A percentile compares a stretch with the other conserved stretches of the same genome.
These are phyloP conservation scores for Eucalyptus sp. DNA, from an alignment of 345 rosid species.

Conservation along the genomic window DNA sequence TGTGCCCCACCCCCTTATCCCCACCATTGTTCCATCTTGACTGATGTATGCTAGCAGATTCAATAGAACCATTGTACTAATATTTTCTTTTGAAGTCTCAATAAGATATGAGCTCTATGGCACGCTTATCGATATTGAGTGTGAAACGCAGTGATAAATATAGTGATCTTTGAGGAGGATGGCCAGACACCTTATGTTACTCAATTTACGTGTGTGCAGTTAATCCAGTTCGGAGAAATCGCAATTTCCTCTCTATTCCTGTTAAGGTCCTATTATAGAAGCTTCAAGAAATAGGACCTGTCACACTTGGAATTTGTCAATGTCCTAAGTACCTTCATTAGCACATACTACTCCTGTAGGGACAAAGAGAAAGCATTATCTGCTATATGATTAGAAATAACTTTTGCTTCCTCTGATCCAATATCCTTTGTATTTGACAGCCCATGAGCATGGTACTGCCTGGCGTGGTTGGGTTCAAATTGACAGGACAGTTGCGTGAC, in stretches of 20 bases:
- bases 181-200: not conserved
- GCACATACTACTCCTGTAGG: too few species aligned
- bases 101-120: not conserved
- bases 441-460: too few species aligned
- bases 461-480: too few species aligned
- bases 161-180: not conserved
- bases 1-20: not conserved
- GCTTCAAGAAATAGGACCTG: not conserved
- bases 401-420: too few species aligned
- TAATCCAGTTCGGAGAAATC: not conserved
- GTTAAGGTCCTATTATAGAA: not conserved
- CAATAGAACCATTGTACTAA: not conserved
- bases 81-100: not conserved
- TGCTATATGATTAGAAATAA: too few species aligned
- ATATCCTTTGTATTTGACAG: too few species aligned
- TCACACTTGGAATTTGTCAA: too few species aligned
- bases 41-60: not conserved
- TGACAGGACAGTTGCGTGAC: too few species aligned
- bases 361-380: too few species aligned
- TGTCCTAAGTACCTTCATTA: too few species aligned
- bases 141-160: not conserved
- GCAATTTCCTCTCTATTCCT: not conserved
- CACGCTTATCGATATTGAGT: not conserved
- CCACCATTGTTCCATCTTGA: not conserved
- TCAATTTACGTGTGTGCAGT: not conserved